Base-by-base conservation (phyloP, 1,284 basidiomycete species). In the Leccinum brunneo-olivaceum region DNA sequence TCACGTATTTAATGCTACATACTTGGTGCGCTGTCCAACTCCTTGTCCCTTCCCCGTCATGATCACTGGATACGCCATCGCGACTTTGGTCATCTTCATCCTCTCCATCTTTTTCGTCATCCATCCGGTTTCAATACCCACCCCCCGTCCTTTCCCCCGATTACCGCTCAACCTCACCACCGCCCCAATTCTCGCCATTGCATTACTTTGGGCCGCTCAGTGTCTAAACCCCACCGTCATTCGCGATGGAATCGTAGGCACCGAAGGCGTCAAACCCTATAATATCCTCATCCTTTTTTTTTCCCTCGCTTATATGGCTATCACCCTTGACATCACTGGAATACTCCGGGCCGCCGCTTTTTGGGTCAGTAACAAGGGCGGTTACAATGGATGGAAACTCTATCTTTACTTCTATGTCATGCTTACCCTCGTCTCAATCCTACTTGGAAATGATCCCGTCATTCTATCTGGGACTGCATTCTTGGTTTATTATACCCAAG, bases 201-300 rank as follows among this genome's bases (percentile, higher is more conserved):
- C 87, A 0, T 60, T 95, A 25, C 70, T 96, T 11, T 81, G 92
- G 55, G 85, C 84, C 0, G 73, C 81, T 0, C 79, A 81, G 41
- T 85, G 83, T 45, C 78, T 96, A 16, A 74, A 82, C 44, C 72
- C 81, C 0, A 50, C 56, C 0, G 56, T 84, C 71, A 62, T 95
- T 20, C 73, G 80, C 6, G 67, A 76, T 44, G 93, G 93, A 1
- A 81, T 86, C 42, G 69, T 85, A 19, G 85, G 85, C 16, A 53
- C 74, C 0, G 83, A 83, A 38, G 86, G 86, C 3, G 77, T 97
- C 30, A 78, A 89, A 52, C 94, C 95, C 0, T 90, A 94, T 57
- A 91, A 96, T 62, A 92, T 98, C 49, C 79, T 98, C 63, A 88
- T 90, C 21, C 71, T 98, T 4, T 97, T 98, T 67, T 81, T 92